Evolutionary conservation across 2,329 filamentous ascomycete genomes (phyloP).

Genomic region (Ophiostoma sp.): DNA sequence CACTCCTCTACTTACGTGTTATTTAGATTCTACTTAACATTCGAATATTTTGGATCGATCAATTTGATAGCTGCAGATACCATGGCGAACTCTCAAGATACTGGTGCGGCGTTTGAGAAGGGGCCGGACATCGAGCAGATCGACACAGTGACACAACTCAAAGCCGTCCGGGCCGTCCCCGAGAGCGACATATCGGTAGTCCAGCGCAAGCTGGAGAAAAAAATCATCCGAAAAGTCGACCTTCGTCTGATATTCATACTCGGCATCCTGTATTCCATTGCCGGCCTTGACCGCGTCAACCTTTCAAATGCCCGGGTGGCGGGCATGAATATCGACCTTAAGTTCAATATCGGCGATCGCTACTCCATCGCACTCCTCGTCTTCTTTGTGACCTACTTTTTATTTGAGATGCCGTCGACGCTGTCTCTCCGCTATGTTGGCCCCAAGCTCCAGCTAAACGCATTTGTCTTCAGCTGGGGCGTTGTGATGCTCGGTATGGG

Average conservation of each 20-base stretch:
- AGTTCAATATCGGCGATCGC: constrained; percentile 45
- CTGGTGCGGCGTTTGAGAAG: neutral
- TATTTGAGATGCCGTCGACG: constrained; percentile 59
- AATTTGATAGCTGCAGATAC: neutral
- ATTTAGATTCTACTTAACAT: too few species aligned
- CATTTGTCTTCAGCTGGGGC: constrained; percentile 24
- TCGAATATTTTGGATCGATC: too few species aligned
- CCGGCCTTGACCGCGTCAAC: constrained; percentile 51
- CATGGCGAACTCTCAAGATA: neutral
- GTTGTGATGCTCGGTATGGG: neutral
- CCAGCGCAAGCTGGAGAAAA: constrained; percentile 4
- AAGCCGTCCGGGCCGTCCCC: neutral
- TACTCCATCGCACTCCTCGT: constrained; percentile 53
- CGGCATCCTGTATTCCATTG: constrained; percentile 51
- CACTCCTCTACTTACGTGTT: too few species aligned
- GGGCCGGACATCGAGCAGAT: neutral
- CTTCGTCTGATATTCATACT: constrained; percentile 33
- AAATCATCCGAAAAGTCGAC: constrained; percentile 25
- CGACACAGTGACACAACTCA: neutral
- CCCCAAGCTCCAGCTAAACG: constrained; percentile 56
- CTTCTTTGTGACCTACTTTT: constrained; percentile 62
- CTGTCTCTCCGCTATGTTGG: constrained; percentile 56
- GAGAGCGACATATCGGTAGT: neutral
- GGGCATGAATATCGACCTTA: constrained; percentile 32
- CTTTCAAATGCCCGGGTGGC: constrained; percentile 44